Percentiles rank a stretch among this genome's conserved stretches.
Evolutionary conservation across 2,329 filamentous ascomycete genomes (phyloP).

Genomic region (Spiromastix sp.): DNA sequence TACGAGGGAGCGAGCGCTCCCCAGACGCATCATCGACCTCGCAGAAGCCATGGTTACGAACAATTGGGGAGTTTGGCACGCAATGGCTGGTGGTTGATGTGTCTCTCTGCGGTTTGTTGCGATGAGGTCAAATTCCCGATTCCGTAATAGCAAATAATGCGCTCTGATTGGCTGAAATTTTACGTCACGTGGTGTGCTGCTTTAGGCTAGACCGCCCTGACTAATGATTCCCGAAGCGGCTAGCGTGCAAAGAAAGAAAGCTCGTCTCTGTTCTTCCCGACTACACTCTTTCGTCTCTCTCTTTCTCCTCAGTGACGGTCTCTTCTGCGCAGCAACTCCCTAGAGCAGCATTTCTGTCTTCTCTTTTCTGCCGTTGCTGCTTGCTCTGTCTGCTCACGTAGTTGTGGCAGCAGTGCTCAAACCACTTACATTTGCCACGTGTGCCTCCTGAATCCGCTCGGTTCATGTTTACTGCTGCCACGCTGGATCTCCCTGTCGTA

Average conservation of each 20-base stretch:
- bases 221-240: neutral
- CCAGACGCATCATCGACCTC: constrained; percentile 35
- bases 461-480: constrained; percentile 15
- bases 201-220: too few relatives aligned
- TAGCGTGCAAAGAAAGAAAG: constrained; percentile 5
- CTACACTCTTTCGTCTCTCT: constrained; percentile 10
- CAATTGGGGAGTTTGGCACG: constrained; percentile 20
- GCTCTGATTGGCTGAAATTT: constrained; percentile 1
- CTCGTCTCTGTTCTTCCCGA: constrained; percentile 13
- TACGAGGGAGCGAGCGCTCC: constrained; percentile 28
- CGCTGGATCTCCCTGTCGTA: constrained; percentile 14
- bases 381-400: neutral
- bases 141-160: too few relatives aligned
- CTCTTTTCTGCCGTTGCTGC: neutral
- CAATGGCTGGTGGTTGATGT: too few relatives aligned
- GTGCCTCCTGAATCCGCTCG: constrained; percentile 6
- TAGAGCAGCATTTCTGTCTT: neutral
- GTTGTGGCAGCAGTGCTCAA: too few relatives aligned
- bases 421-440: constrained; percentile 9
- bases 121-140: too few relatives aligned
- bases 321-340: constrained; percentile 11
- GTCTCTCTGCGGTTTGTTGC: too few relatives aligned
- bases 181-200: too few relatives aligned
- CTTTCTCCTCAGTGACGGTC: constrained; percentile 17
- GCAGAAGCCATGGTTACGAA: constrained; percentile 33